Conservation (phyloP, 1,284 basidiomycete genomes). For the Ganoderma sp. region DNA sequence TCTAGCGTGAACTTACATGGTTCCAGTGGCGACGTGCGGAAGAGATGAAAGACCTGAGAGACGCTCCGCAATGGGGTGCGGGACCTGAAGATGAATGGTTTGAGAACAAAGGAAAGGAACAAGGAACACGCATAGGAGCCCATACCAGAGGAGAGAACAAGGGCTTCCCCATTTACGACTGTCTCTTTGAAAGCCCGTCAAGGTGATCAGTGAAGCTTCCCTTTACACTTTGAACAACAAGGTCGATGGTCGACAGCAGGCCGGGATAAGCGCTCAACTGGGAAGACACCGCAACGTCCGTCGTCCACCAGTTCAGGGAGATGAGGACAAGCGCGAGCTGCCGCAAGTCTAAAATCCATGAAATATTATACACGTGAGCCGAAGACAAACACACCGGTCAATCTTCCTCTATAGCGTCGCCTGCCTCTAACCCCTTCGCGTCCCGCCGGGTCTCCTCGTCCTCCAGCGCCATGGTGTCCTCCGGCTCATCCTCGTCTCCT, state of each 20-base stretch:
- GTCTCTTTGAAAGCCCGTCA: too few species aligned
- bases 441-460: slow-evolving; percentile 33
- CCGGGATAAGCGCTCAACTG: too few species aligned
- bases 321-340: not conserved
- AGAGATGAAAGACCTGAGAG: not conserved
- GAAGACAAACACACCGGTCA: slow-evolving; percentile 10
- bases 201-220: not conserved
- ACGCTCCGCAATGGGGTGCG: not conserved
- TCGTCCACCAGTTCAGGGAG: not conserved
- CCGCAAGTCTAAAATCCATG: not conserved
- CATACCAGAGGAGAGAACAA: not conserved
- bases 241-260: not conserved
- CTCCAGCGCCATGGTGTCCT: slow-evolving; percentile 34
- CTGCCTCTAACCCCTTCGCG: slow-evolving; percentile 27
- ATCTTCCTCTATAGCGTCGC: slow-evolving; percentile 12
- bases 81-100: not conserved
- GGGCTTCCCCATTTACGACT: not conserved
- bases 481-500: slow-evolving; percentile 33
- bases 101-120: not conserved
- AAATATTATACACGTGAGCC: slow-evolving; percentile 5
- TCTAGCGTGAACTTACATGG: not conserved
- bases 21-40: slow-evolving; percentile 1
- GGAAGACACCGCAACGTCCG: too few species aligned
- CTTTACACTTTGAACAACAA: not conserved
- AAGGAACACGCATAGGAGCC: not conserved